Evolutionary conservation across 78 protist genomes (phyloP).

Genomic region (Dictyostelium firmibasis): DNA sequence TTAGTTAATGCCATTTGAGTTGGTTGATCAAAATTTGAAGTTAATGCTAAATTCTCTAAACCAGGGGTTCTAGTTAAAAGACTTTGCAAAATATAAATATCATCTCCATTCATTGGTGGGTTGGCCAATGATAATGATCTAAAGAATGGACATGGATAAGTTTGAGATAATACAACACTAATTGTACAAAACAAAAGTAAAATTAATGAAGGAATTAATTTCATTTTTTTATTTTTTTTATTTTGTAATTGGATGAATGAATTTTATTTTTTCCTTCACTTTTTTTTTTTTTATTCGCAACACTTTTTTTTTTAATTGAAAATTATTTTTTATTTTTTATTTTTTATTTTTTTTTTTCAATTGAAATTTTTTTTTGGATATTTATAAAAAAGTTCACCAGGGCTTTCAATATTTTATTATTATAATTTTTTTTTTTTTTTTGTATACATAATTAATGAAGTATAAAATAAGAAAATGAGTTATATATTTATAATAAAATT

Average conservation of each 20-base stretch:
- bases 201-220: neutral
- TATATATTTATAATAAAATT: too few relatives aligned
- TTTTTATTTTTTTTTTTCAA: neutral
- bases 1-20: constrained; percentile 5
- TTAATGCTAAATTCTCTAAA: constrained; percentile 28
- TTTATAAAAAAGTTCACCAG: too few relatives aligned
- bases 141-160: constrained; percentile 54
- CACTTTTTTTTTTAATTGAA: neutral
- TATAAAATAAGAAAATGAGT: too few relatives aligned
- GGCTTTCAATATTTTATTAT: too few relatives aligned
- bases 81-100: constrained; percentile 25
- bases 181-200: neutral
- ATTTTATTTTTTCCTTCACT: neutral
- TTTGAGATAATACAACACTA: neutral
- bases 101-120: constrained; percentile 11
- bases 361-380: neutral
- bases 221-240: neutral
- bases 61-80: neutral
- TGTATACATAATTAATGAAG: too few relatives aligned
- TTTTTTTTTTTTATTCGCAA: neutral
- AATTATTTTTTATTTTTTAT: too few relatives aligned
- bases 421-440: too few relatives aligned
- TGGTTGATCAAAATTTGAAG: neutral
- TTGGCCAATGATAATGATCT: constrained; percentile 14
- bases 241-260: neutral